Conservation (phyloP, 495 filamentous ascomycete species). For the Pseudomonodictys pantanalensis region DNA sequence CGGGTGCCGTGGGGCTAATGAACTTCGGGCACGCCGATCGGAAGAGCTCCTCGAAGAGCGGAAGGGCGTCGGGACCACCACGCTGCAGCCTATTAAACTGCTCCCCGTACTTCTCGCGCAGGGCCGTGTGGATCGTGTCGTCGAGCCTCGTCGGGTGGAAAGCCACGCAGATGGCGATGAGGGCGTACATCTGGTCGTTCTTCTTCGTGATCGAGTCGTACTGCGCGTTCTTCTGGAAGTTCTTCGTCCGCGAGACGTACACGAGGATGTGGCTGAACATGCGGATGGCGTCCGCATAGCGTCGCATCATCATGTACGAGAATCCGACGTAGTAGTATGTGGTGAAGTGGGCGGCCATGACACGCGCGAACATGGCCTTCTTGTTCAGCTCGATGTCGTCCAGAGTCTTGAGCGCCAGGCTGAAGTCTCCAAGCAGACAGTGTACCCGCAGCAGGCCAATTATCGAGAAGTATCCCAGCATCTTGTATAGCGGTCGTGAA, state of each 20-base stretch:
- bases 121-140: constrained; percentile 96
- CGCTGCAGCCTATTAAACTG: constrained; percentile 93
- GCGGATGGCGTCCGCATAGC: constrained; percentile 97
- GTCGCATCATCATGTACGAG: constrained; percentile 99
- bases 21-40: constrained; percentile 95
- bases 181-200: constrained; percentile 99
- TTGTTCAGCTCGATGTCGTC: constrained; percentile 99
- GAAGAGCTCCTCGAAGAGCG: constrained; percentile 97
- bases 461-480: constrained; percentile 99
- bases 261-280: constrained; percentile 99
- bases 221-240: constrained; percentile 97
- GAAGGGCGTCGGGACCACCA: constrained; percentile 89
- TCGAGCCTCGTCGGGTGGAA: constrained; percentile 95
- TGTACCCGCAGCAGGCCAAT: constrained; percentile 95
- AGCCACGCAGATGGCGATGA: constrained; percentile 97
- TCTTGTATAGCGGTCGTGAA: constrained; percentile 85
- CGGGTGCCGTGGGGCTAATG: constrained; percentile 93
- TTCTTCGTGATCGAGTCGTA: constrained; percentile 99
- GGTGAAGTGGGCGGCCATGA: constrained; percentile 99
- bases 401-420: constrained; percentile 94
- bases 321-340: constrained; percentile 99
- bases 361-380: constrained; percentile 99
- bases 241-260: constrained; percentile 98
- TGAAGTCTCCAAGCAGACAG: constrained; percentile 95
- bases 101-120: constrained; percentile 98